Evolutionary conservation across 2,329 filamentous ascomycete species (phyloP).

Genomic region (Pseudogymnoascus sp.): DNA sequence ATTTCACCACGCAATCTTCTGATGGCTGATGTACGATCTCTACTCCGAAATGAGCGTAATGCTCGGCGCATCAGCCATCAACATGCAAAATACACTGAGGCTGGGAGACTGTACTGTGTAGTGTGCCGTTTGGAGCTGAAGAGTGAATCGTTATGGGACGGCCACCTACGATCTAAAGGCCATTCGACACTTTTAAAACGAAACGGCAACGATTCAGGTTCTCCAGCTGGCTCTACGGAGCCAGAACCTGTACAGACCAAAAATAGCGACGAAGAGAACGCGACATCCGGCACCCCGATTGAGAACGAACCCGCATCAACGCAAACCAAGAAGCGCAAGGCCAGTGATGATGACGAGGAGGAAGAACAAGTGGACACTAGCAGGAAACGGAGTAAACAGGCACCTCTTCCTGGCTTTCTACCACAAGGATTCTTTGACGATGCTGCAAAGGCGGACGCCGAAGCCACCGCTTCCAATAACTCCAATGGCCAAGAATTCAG

Average conservation of each 20-base stretch:
- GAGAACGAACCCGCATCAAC: neutral
- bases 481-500: constrained; percentile 49
- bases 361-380: constrained; percentile 32
- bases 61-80: constrained; percentile 66
- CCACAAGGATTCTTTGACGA: constrained; percentile 30
- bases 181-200: constrained; percentile 36
- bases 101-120: constrained; percentile 61
- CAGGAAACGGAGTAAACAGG: constrained; percentile 38
- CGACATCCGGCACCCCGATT: neutral
- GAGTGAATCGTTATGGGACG: constrained; percentile 60
- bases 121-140: constrained; percentile 59
- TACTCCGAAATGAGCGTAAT: constrained; percentile 70
- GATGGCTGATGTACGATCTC: constrained; percentile 74
- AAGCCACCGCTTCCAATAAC: constrained; percentile 16
- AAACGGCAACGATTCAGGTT: constrained; percentile 15
- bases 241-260: neutral
- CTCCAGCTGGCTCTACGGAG: constrained; percentile 10
- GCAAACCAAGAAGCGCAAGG: constrained; percentile 45
- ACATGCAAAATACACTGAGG: constrained; percentile 59
- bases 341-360: constrained; percentile 28
- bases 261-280: neutral
- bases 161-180: constrained; percentile 45
- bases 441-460: constrained; percentile 35
- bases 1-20: neutral
- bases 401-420: constrained; percentile 22